Conservation (phyloP, 2,329 filamentous ascomycete species). For the Bipolaris oryzae region DNA sequence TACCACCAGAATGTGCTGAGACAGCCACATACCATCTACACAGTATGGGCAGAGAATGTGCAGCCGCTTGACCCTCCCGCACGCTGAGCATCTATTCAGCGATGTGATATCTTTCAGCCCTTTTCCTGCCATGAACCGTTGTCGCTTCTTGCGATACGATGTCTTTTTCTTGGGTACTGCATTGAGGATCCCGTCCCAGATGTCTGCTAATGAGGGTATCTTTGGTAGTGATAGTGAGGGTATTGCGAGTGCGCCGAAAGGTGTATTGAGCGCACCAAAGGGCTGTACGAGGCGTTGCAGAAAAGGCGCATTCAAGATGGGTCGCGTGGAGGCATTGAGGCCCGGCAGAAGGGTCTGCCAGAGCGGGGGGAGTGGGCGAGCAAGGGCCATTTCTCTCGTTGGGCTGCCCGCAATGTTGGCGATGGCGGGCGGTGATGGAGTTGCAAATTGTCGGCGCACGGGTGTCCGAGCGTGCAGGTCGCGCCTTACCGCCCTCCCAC, state of each 20-base stretch:
- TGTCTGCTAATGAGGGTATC: constrained; percentile 65
- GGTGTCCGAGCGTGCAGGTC: constrained; percentile 31
- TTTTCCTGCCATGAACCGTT: constrained; percentile 94
- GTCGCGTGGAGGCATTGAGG: constrained; percentile 51
- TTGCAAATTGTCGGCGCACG: constrained; percentile 32
- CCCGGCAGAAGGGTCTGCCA: constrained; percentile 62
- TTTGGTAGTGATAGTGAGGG: constrained; percentile 59
- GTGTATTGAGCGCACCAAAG: constrained; percentile 67
- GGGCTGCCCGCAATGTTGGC: constrained; percentile 9
- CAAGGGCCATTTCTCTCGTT: constrained; percentile 44
- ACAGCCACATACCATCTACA: constrained; percentile 70
- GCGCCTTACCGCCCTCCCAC: constrained; percentile 32
- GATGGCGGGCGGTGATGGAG: constrained; percentile 29
- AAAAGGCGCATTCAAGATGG: constrained; percentile 48
- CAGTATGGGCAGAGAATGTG: constrained; percentile 90
- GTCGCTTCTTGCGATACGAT: constrained; percentile 92
- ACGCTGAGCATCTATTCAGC: constrained; percentile 87
- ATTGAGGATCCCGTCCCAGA: constrained; percentile 91
- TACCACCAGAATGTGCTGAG: accelerated
- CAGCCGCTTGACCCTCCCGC: constrained; percentile 84
- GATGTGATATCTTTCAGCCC: constrained; percentile 87
- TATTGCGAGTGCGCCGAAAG: constrained; percentile 53
- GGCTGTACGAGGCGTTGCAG: constrained; percentile 54
- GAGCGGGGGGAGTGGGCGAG: constrained; percentile 50
- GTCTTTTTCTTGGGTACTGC: constrained; percentile 99